These are phyloP conservation scores for Prunus mongolica DNA, from an alignment of 306 rosid species.

Conservation along the genomic window DNA sequence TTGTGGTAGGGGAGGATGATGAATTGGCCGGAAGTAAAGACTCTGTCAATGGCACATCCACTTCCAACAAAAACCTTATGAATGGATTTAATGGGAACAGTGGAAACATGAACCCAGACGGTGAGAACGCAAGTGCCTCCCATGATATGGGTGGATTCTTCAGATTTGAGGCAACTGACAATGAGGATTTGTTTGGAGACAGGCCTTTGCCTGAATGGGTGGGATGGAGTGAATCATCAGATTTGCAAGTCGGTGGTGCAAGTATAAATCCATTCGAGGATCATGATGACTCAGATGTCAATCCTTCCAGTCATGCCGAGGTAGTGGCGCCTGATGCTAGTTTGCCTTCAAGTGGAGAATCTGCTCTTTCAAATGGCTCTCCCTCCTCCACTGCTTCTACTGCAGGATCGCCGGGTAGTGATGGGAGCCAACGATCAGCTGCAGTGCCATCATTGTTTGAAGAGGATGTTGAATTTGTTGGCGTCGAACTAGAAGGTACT, in stretches of 20 bases:
- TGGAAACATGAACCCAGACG: conserved; percentile 39
- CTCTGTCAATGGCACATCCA: conserved; percentile 48
- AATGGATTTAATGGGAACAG: conserved; percentile 51
- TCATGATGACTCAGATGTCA: conserved; percentile 39
- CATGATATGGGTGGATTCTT: conserved; percentile 82
- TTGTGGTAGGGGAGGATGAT: conserved; percentile 86
- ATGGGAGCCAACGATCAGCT: conserved; percentile 43
- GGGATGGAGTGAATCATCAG: conserved; percentile 80
- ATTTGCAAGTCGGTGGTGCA: conserved; percentile 61
- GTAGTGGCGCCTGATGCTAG: conserved; percentile 34
- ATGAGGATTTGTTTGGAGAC: conserved; percentile 62
- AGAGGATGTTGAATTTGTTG: conserved; percentile 95
- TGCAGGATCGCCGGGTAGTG: conserved; percentile 42
- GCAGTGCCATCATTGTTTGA: conserved; percentile 82
- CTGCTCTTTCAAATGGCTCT: conserved; percentile 58
- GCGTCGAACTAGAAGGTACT: conserved; percentile 88
- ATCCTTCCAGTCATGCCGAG: conserved; percentile 37
- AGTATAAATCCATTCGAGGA: conserved; percentile 83
- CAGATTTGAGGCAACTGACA: conserved; percentile 71
- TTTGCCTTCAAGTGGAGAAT: conserved; percentile 43
- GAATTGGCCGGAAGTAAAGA: conserved; percentile 61
- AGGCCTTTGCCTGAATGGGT: conserved; percentile 94
- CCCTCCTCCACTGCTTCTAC: conserved; percentile 38
- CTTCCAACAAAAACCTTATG: conserved; percentile 44
- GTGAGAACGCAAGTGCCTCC: conserved; percentile 44